Conservation (phyloP, 2,329 filamentous ascomycete species). For the Moelleriella libera region DNA sequence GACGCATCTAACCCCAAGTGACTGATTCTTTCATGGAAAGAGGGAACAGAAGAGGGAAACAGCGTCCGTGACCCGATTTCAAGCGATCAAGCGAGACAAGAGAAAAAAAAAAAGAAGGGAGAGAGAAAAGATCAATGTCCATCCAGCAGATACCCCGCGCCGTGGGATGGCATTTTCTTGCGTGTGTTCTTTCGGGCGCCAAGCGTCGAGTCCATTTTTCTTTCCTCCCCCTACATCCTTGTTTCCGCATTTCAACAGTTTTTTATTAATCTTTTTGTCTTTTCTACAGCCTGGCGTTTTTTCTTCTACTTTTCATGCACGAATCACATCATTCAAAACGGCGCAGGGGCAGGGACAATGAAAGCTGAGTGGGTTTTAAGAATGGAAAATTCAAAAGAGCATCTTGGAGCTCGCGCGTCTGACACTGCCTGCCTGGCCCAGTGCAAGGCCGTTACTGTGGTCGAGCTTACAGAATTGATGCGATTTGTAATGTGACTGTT, state of each 20-base stretch:
- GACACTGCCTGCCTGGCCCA: too few relatives aligned
- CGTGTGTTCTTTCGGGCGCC: too few relatives aligned
- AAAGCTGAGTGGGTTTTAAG: too few relatives aligned
- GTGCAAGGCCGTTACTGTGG: too few relatives aligned
- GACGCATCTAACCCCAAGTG: constrained; percentile 33
- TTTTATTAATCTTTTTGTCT: background rate
- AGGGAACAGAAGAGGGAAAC: background rate
- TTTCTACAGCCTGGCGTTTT: background rate
- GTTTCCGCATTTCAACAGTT: background rate
- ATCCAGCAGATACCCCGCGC: constrained; percentile 4
- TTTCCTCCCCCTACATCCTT: constrained; percentile 6
- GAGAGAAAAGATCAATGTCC: too few relatives aligned
- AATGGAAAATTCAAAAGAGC: too few relatives aligned
- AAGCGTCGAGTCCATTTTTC: constrained; percentile 7
- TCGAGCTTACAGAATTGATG: too few relatives aligned
- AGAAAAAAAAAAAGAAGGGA: too few relatives aligned
- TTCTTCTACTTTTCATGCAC: background rate
- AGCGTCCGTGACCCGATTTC: background rate
- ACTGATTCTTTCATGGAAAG: constrained; percentile 3
- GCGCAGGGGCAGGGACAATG: too few relatives aligned
- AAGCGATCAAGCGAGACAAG: background rate
- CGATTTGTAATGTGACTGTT: too few relatives aligned
- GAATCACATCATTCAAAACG: too few relatives aligned
- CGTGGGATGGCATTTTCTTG: background rate
- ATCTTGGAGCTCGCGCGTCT: too few relatives aligned